Percentiles rank a stretch among this genome's conserved stretches.
Conservation (phyloP, 306 rosid genomes). For the Leucaena leucocephala region DNA sequence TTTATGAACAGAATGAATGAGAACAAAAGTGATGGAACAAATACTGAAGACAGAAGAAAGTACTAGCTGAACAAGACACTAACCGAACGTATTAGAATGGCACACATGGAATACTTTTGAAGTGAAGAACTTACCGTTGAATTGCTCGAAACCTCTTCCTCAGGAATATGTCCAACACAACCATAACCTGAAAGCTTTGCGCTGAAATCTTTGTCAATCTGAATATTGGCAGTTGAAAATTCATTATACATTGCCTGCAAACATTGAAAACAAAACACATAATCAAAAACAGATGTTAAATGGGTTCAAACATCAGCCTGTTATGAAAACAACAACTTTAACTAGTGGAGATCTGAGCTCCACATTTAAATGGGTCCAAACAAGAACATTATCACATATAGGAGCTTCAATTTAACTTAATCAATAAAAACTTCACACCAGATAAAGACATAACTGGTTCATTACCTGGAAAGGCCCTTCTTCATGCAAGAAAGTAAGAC, state of each 20-base stretch:
- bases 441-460: constrained; percentile 1
- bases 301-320: constrained; percentile 5
- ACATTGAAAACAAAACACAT: constrained; percentile 15
- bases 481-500: constrained; percentile 97
- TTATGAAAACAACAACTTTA: constrained; percentile 25
- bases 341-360: constrained; percentile 2
- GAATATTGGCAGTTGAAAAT: constrained; percentile 80
- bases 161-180: constrained; percentile 67
- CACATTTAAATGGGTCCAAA: neutral
- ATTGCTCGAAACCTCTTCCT: constrained; percentile 55
- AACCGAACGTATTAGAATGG: neutral
- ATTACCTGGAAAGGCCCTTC: constrained; percentile 99
- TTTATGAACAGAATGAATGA: neutral
- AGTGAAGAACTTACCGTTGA: constrained; percentile 55
- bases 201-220: constrained; percentile 83
- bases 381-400: neutral
- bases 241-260: constrained; percentile 92
- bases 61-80: neutral
- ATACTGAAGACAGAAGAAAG: constrained; percentile 1
- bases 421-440: neutral
- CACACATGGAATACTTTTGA: constrained; percentile 9
- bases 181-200: constrained; percentile 98
- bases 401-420: constrained; percentile 22
- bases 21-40: constrained; percentile 13
- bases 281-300: constrained; percentile 18